Conservation (phyloP, 2,329 filamentous ascomycete genomes). For the Pseudopyricularia javanii region DNA sequence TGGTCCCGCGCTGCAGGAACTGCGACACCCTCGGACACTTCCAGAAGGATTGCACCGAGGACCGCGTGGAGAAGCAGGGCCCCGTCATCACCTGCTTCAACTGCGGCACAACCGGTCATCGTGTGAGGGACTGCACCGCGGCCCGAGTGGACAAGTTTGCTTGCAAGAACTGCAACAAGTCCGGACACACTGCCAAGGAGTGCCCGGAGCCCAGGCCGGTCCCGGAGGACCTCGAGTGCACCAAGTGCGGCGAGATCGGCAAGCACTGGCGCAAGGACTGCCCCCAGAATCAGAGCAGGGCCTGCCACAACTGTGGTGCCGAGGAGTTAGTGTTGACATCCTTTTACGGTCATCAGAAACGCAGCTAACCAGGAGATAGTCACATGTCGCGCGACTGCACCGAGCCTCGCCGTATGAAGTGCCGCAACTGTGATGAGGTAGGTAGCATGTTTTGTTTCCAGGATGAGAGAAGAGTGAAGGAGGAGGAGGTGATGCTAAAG, state of each 20-base stretch:
- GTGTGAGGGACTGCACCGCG: slow-evolving; percentile 54
- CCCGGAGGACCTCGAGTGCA: slow-evolving; percentile 50
- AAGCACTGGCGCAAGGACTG: slow-evolving; percentile 55
- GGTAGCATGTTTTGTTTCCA: neutral
- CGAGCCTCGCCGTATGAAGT: slow-evolving; percentile 34
- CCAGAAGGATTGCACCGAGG: slow-evolving; percentile 46
- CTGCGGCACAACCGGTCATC: slow-evolving; percentile 51
- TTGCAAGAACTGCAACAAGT: slow-evolving; percentile 54
- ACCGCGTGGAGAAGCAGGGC: slow-evolving; percentile 32
- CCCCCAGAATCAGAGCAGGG: slow-evolving; percentile 43
- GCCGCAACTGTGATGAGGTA: slow-evolving; percentile 42
- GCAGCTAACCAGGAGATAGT: slow-evolving; percentile 11
- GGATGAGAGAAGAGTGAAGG: neutral
- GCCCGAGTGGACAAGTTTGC: slow-evolving; percentile 51
- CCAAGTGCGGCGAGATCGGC: slow-evolving; percentile 46
- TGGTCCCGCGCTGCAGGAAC: slow-evolving; percentile 48
- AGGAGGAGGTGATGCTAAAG: neutral
- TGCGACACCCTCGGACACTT: slow-evolving; percentile 54
- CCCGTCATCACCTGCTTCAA: slow-evolving; percentile 48
- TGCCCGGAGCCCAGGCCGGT: slow-evolving; percentile 46
- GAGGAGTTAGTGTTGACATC: slow-evolving; percentile 25
- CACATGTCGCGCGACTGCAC: slow-evolving; percentile 51
- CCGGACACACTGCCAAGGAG: slow-evolving; percentile 36
- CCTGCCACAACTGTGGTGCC: slow-evolving; percentile 51
- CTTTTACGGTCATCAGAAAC: neutral